These are phyloP conservation scores for Candolleomyces efflorescens DNA, from an alignment of 768 basidiomycete genomes.

Conservation along the genomic window DNA sequence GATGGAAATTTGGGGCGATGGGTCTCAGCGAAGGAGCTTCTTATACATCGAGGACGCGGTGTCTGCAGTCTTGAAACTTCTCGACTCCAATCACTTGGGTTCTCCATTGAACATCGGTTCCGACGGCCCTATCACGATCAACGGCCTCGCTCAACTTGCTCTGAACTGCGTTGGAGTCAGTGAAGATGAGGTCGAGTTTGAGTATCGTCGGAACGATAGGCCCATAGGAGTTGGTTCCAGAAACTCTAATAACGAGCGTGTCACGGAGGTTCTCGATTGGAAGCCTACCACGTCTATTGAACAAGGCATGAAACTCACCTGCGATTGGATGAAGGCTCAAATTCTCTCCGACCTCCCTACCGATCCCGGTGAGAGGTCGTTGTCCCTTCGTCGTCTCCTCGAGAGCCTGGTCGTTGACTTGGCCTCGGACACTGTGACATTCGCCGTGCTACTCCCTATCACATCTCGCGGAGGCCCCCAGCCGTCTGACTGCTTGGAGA, in stretches of 20 bases:
- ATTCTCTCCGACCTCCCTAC: slow-evolving; percentile 15
- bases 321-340: slow-evolving; percentile 42
- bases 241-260: slow-evolving; percentile 47
- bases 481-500: slow-evolving; percentile 34
- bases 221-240: slow-evolving; percentile 46
- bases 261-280: slow-evolving; percentile 34
- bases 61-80: slow-evolving; percentile 41
- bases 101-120: slow-evolving; percentile 51
- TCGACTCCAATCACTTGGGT: slow-evolving; percentile 31
- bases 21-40: slow-evolving; percentile 50
- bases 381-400: slow-evolving; percentile 13
- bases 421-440: slow-evolving; percentile 26
- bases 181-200: slow-evolving; percentile 22
- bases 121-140: slow-evolving; percentile 36
- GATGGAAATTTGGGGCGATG: slow-evolving; percentile 58
- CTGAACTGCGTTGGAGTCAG: slow-evolving; percentile 26
- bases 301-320: slow-evolving; percentile 45
- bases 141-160: slow-evolving; percentile 38
- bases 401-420: slow-evolving; percentile 38
- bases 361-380: too few relatives aligned
- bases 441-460: slow-evolving; percentile 55
- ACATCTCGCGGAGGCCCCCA: slow-evolving; percentile 41
- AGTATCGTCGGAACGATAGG: slow-evolving; percentile 18
- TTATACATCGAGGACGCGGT: slow-evolving; percentile 53
- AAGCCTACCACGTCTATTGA: slow-evolving; percentile 33